Evolutionary conservation across 768 basidiomycete species (phyloP).

Genomic region (Pholiota microspora): DNA sequence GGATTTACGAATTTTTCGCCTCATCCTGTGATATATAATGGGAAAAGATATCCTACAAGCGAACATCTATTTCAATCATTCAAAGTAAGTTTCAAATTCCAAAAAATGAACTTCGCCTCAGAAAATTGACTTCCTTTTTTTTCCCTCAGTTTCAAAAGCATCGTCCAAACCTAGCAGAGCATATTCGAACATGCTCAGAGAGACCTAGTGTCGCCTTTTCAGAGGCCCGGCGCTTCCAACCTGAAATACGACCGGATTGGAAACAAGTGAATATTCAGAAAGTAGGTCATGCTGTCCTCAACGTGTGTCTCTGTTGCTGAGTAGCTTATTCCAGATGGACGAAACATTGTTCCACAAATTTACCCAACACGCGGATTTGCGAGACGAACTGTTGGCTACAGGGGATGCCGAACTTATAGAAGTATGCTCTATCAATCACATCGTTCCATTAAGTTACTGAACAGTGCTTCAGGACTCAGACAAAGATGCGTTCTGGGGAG

Average conservation of each 20-base stretch:
- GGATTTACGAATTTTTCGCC: conserved; percentile 76
- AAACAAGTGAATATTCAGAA: conserved; percentile 63
- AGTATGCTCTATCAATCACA: conserved; percentile 41
- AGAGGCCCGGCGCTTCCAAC: conserved; percentile 64
- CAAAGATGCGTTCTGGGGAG: conserved; percentile 78
- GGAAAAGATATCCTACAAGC: conserved; percentile 69
- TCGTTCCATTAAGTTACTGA: conserved; percentile 4
- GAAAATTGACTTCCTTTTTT: too few relatives aligned
- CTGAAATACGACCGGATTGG: conserved; percentile 66
- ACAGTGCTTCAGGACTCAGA: conserved; percentile 56
- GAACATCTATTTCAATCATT: conserved; percentile 79
- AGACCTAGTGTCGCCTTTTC: conserved; percentile 63
- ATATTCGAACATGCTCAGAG: conserved; percentile 62
- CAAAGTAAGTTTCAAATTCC: conserved; percentile 59
- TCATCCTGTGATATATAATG: conserved; percentile 59
- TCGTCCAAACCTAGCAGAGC: conserved; percentile 63
- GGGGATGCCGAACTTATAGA: conserved; percentile 69
- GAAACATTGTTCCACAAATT: conserved; percentile 65
- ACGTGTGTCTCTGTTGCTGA: neutral
- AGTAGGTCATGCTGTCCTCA: conserved; percentile 30
- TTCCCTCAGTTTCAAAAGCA: conserved; percentile 62
- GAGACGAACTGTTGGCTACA: conserved; percentile 58
- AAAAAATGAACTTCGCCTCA: too few relatives aligned
- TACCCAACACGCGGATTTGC: conserved; percentile 62
- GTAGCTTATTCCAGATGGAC: conserved; percentile 54